Conservation (phyloP, 2,329 filamentous ascomycete species). For the Trichocomaceae sp. region DNA sequence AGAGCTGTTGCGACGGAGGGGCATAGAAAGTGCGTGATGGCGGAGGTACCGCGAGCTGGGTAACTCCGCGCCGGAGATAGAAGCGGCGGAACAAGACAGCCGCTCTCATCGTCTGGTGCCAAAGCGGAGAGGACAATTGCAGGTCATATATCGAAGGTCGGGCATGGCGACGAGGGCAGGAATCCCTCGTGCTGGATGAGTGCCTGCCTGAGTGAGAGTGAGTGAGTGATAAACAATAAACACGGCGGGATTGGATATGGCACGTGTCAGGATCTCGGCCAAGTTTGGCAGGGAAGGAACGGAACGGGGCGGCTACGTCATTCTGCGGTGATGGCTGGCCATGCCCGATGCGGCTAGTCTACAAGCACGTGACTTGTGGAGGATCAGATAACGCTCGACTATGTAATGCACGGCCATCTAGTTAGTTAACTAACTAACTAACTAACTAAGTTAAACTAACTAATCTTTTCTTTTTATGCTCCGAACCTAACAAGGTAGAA, state of each 20-base stretch:
- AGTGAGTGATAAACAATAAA: neutral
- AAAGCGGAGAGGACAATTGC: constrained; percentile 5
- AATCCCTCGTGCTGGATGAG: neutral
- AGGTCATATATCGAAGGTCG: constrained; percentile 4
- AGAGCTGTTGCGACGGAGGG: constrained; percentile 17
- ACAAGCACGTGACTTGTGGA: too few relatives aligned
- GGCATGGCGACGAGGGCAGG: constrained; percentile 1
- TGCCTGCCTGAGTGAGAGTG: neutral
- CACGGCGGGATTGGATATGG: neutral
- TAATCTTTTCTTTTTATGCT: too few relatives aligned
- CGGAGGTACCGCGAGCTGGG: constrained; percentile 27
- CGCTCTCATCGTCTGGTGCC: constrained; percentile 42
- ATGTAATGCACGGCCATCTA: too few relatives aligned
- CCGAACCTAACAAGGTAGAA: too few relatives aligned
- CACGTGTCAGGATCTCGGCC: neutral
- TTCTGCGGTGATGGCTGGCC: neutral
- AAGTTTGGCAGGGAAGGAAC: neutral
- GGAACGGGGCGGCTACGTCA: constrained; percentile 3
- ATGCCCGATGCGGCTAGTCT: too few relatives aligned
- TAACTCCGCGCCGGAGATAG: constrained; percentile 40
- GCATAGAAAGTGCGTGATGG: constrained; percentile 24
- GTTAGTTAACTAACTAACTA: too few relatives aligned
- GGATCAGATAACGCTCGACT: too few relatives aligned
- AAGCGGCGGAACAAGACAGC: constrained; percentile 45
- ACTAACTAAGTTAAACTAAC: too few relatives aligned